Conservation (phyloP, 2,329 filamentous ascomycete species). For the Aureobasidium sp. region DNA sequence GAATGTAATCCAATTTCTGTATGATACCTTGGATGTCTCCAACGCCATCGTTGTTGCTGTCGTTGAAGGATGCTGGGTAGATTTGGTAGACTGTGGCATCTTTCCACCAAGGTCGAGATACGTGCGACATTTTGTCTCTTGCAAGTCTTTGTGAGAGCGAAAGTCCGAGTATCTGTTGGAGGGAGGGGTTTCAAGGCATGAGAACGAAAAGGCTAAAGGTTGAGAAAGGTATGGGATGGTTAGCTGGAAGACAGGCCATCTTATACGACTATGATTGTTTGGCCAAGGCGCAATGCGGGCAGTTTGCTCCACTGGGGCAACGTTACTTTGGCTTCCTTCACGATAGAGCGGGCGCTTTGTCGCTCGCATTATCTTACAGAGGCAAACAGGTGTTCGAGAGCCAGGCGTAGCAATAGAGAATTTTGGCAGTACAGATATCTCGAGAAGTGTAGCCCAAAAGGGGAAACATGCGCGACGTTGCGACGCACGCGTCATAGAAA, state of each 20-base stretch:
- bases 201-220: not conserved
- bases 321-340: not conserved
- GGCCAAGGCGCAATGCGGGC: not conserved
- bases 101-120: conserved; percentile 35
- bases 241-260: not conserved
- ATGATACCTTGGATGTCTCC: conserved; percentile 58
- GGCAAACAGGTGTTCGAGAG: not conserved
- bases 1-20: conserved; percentile 54
- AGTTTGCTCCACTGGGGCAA: not conserved
- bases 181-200: not conserved
- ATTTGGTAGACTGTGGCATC: conserved; percentile 39
- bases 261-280: not conserved
- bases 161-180: too few relatives aligned
- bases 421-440: not conserved
- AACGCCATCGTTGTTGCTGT: conserved; percentile 50
- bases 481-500: not conserved
- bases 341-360: not conserved
- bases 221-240: not conserved
- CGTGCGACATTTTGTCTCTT: not conserved
- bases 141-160: not conserved
- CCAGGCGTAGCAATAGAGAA: not conserved
- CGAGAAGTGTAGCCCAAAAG: not conserved
- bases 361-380: not conserved
- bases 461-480: not conserved
- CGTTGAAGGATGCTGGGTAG: conserved; percentile 40